These are phyloP conservation scores for Saposhnikovia divaricata DNA, from an alignment of 129 eudicot genomes.

Conservation along the genomic window DNA sequence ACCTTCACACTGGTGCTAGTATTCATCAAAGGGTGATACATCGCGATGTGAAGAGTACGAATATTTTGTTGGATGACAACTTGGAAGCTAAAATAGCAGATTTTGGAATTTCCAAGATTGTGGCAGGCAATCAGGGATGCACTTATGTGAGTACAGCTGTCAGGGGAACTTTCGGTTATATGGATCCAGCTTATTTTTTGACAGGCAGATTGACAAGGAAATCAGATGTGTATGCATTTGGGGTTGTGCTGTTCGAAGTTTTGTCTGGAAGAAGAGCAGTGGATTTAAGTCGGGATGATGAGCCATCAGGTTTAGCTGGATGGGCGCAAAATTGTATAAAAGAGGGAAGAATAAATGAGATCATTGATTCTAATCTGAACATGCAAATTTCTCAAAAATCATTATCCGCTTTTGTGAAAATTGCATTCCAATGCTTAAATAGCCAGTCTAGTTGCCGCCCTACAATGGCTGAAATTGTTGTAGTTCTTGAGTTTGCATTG, in stretches of 20 bases:
- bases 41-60: too few species aligned
- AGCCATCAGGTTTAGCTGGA: conserved; percentile 21
- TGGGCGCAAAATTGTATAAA: conserved; percentile 24
- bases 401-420: conserved; percentile 18
- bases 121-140: not conserved
- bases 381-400: conserved; percentile 17
- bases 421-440: conserved; percentile 31
- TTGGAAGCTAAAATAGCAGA: too few species aligned
- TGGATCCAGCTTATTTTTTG: conserved; percentile 39
- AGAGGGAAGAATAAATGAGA: conserved; percentile 18
- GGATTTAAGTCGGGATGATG: conserved; percentile 24
- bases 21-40: too few species aligned
- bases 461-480: conserved; percentile 39
- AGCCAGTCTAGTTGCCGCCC: conserved; percentile 26
- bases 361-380: conserved; percentile 24
- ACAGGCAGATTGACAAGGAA: conserved; percentile 33
- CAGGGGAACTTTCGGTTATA: conserved; percentile 49
- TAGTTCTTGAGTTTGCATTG: conserved; percentile 28
- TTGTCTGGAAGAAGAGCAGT: conserved; percentile 40
- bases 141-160: conserved; percentile 30
- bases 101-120: too few species aligned
- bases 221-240: conserved; percentile 39
- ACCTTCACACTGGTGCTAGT: too few species aligned
- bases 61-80: too few species aligned
- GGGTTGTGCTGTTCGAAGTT: conserved; percentile 38